Conservation (phyloP, 495 filamentous ascomycete genomes). For the Melanomma pulvis-pyrius region DNA sequence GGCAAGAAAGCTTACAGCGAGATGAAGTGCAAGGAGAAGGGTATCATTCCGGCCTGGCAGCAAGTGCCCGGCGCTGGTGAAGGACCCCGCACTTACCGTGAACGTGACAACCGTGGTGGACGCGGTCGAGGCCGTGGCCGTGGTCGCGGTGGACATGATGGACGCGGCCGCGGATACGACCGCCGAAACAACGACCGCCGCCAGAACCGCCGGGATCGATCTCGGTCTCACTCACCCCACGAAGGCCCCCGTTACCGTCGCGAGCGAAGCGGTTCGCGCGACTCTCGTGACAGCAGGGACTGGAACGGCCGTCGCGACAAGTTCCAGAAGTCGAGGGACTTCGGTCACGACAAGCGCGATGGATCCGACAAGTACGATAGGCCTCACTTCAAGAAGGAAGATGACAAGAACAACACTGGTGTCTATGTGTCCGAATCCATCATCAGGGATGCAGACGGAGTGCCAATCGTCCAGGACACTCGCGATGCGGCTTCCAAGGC, state of each 20-base stretch:
- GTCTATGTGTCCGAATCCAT: neutral
- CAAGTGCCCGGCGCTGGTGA: slow-evolving; percentile 35
- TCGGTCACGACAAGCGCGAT: neutral
- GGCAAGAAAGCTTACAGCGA: slow-evolving; percentile 86
- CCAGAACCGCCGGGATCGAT: slow-evolving; percentile 6
- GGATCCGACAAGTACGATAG: neutral
- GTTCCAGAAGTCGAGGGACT: slow-evolving; percentile 21
- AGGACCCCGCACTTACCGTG: neutral
- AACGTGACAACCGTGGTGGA: neutral
- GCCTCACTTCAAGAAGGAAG: neutral
- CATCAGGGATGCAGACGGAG: slow-evolving; percentile 2
- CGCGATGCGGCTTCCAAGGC: neutral
- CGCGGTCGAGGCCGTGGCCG: slow-evolving; percentile 30
- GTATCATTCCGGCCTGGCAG: slow-evolving; percentile 65
- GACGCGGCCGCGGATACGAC: slow-evolving; percentile 16
- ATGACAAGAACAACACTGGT: neutral
- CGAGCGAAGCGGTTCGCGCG: slow-evolving; percentile 24
- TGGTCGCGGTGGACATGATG: slow-evolving; percentile 31
- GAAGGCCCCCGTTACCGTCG: slow-evolving; percentile 26
- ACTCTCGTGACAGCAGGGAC: slow-evolving; percentile 21
- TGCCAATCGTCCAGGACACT: slow-evolving; percentile 12
- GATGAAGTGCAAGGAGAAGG: slow-evolving; percentile 69
- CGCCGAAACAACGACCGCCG: slow-evolving; percentile 16
- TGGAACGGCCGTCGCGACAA: slow-evolving; percentile 31
- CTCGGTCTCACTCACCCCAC: slow-evolving; percentile 35